These are phyloP conservation scores for Meripilus lineatus DNA, from an alignment of 1,284 basidiomycete genomes.

Conservation along the genomic window DNA sequence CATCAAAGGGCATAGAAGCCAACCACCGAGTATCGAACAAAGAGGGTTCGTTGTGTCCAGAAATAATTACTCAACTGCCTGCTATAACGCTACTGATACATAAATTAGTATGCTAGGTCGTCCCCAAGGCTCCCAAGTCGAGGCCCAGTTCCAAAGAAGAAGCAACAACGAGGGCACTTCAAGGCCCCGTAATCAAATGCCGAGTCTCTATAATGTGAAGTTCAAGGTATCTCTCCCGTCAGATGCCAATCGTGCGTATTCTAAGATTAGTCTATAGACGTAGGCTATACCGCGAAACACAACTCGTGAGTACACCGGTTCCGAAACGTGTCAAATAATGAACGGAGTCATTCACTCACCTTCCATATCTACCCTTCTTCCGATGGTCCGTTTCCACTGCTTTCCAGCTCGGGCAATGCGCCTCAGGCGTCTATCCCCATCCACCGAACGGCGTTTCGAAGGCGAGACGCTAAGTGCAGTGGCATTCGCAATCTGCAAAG, in stretches of 20 bases:
- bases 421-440: slow-evolving; percentile 71
- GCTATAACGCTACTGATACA: background rate
- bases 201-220: slow-evolving; percentile 30
- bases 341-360: slow-evolving; percentile 41
- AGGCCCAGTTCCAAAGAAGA: background rate
- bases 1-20: too few species aligned
- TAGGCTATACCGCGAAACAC: slow-evolving; percentile 53
- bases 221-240: slow-evolving; percentile 77
- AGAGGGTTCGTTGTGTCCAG: background rate
- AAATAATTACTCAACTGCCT: too few species aligned
- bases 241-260: slow-evolving; percentile 81
- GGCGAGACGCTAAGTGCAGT: slow-evolving; percentile 26
- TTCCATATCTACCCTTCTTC: slow-evolving; percentile 86
- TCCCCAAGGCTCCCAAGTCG: too few species aligned
- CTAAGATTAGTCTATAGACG: slow-evolving; percentile 84
- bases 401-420: slow-evolving; percentile 86
- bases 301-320: slow-evolving; percentile 1
- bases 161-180: background rate
- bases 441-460: slow-evolving; percentile 35
- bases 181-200: background rate
- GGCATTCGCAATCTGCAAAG: slow-evolving; percentile 53
- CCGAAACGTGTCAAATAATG: slow-evolving; percentile 12
- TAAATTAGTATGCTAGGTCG: background rate
- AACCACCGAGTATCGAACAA: too few species aligned
- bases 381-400: slow-evolving; percentile 83